Evolutionary conservation across 257 asterid species (phyloP).

Genomic region (Knoxia roxburghii): DNA sequence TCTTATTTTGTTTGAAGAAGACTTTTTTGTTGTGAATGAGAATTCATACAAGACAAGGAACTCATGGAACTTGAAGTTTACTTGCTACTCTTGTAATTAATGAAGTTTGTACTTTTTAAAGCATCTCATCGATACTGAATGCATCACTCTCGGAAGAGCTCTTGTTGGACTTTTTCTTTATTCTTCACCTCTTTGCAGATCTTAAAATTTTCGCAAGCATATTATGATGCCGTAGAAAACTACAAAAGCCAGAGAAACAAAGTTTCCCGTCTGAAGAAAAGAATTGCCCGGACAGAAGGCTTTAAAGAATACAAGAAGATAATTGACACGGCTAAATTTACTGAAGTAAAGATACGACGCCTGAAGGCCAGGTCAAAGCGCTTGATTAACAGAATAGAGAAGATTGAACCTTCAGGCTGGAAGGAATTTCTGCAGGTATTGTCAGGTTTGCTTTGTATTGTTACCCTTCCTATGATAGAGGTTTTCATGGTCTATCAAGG

Average conservation of each 20-base stretch:
- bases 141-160: background rate
- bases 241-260: conserved; percentile 88
- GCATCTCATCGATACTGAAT: background rate
- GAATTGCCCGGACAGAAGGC: conserved; percentile 76
- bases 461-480: background rate
- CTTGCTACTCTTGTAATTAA: background rate
- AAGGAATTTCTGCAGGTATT: conserved; percentile 95
- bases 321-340: conserved; percentile 65
- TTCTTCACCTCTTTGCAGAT: conserved; percentile 41
- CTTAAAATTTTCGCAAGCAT: conserved; percentile 57
- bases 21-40: too few species aligned
- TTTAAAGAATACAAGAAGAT: conserved; percentile 87
- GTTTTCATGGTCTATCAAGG: background rate
- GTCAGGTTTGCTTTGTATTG: conserved; percentile 7
- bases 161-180: conserved; percentile 8
- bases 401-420: conserved; percentile 99
- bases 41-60: too few species aligned
- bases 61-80: too few species aligned
- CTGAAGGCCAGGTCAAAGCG: conserved; percentile 80
- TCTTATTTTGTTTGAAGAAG: background rate
- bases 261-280: conserved; percentile 80
- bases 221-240: conserved; percentile 61
- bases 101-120: background rate
- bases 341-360: conserved; percentile 81
- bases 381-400: conserved; percentile 66